Conservation (phyloP, 257 asterid species). For the Ocimum tenuiflorum region DNA sequence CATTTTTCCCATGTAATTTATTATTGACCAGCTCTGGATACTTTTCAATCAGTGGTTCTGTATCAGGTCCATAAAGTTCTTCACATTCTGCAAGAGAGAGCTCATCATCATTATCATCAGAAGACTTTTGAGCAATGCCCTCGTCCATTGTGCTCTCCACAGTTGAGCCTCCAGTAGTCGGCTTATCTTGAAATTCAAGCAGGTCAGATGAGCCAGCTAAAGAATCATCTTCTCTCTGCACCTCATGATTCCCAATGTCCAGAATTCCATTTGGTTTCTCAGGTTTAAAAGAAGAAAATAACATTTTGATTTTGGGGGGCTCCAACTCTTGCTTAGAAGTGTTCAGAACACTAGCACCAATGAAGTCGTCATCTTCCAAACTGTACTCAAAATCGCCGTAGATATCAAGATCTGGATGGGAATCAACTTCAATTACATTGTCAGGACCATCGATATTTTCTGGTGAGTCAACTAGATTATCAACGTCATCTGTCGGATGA, state of each 20-base stretch:
- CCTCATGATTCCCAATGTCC: slow-evolving; percentile 24
- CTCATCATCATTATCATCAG: slow-evolving; percentile 40
- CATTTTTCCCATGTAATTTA: slow-evolving; percentile 26
- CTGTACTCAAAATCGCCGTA: slow-evolving; percentile 91
- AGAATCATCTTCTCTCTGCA: slow-evolving; percentile 26
- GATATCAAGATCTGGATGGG: slow-evolving; percentile 78
- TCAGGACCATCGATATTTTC: slow-evolving; percentile 50
- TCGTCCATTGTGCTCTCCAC: slow-evolving; percentile 23
- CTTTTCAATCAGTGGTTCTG: slow-evolving; percentile 51
- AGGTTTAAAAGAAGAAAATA: slow-evolving; percentile 56
- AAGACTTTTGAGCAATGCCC: slow-evolving; percentile 27
- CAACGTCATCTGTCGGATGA: slow-evolving; percentile 29
- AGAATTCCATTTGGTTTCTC: slow-evolving; percentile 31
- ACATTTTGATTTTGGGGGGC: slow-evolving; percentile 56
- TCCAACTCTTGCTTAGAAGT: slow-evolving; percentile 42
- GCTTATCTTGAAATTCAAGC: slow-evolving; percentile 23
- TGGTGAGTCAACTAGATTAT: slow-evolving; percentile 26
- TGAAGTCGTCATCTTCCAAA: slow-evolving; percentile 81
- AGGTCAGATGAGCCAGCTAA: slow-evolving; percentile 20
- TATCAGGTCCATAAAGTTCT: slow-evolving; percentile 90
- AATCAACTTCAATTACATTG: slow-evolving; percentile 57
- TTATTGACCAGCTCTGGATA: slow-evolving; percentile 40
- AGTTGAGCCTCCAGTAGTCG: slow-evolving; percentile 23
- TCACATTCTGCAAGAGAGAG: slow-evolving; percentile 70
- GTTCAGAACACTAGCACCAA: slow-evolving; percentile 52